Percentiles rank a stretch among this genome's conserved stretches.
These are phyloP conservation scores for Fistulinella cinereoalba DNA, from an alignment of 1,284 basidiomycete species.

Conservation along the genomic window DNA sequence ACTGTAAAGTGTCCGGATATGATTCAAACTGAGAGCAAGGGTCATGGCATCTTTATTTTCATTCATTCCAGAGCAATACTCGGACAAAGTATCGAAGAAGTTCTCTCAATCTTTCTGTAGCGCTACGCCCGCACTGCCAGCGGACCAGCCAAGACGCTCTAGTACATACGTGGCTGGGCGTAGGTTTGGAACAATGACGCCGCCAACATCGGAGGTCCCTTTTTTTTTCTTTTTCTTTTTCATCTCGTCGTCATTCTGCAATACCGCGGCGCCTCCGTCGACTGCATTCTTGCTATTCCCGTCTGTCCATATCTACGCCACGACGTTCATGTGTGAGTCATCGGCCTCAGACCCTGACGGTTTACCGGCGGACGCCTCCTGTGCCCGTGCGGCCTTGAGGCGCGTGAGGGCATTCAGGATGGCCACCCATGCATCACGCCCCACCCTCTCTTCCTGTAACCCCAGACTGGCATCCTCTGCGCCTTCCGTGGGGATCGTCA, in stretches of 20 bases:
- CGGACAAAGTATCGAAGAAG: slow-evolving; percentile 15
- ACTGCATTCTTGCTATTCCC: slow-evolving; percentile 13
- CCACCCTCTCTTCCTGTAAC: slow-evolving; percentile 73
- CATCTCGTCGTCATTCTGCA: too few relatives aligned
- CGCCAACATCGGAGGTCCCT: not conserved
- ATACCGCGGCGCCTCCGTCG: slow-evolving; percentile 5
- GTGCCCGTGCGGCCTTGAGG: slow-evolving; percentile 48
- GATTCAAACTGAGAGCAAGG: slow-evolving; percentile 6
- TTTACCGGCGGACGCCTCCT: slow-evolving; percentile 24
- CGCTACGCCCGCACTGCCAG: slow-evolving; percentile 21
- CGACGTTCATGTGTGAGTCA: slow-evolving; percentile 6
- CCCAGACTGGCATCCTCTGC: slow-evolving; percentile 46
- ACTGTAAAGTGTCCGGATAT: slow-evolving; percentile 27
- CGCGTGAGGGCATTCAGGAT: slow-evolving; percentile 63
- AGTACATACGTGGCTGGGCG: slow-evolving; percentile 3
- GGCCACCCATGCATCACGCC: slow-evolving; percentile 73
- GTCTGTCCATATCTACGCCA: slow-evolving; percentile 21
- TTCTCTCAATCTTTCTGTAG: slow-evolving; percentile 1
- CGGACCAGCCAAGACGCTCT: not conserved
- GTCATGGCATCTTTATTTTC: not conserved
- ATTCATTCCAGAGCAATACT: slow-evolving; percentile 23
- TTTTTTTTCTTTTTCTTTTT: not conserved
- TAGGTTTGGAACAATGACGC: not conserved
- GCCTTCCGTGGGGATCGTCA: slow-evolving; percentile 58
- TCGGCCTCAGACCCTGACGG: not conserved